A percentile compares a stretch with the other conserved stretches of the same genome.
Evolutionary conservation across 2,329 filamentous ascomycete genomes (phyloP).

Genomic region (Aphanocladium album): DNA sequence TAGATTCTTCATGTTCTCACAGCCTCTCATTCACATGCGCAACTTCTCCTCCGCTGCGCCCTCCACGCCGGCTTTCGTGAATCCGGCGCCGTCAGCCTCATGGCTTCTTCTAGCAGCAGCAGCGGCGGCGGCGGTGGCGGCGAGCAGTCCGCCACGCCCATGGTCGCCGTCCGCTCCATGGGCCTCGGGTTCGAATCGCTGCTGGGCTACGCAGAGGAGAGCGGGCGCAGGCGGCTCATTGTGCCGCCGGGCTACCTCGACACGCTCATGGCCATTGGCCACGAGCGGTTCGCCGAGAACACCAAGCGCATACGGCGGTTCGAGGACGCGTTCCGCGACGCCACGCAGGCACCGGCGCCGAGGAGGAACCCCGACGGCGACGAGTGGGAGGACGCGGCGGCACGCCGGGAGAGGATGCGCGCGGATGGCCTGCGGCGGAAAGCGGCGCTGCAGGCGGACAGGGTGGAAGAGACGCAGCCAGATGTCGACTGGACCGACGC

Average conservation of each 20-base stretch:
- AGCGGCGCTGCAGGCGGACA: conserved; percentile 32
- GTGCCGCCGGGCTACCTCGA: conserved; percentile 65
- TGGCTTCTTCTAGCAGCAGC: no score
- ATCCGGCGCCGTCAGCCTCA: conserved; percentile 72
- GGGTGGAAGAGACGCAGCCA: conserved; percentile 15
- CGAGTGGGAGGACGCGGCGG: conserved; percentile 51
- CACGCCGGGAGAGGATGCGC: conserved; percentile 50
- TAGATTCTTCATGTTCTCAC: conserved; percentile 87
- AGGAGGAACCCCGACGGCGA: conserved; percentile 31
- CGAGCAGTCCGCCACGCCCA: conserved; percentile 47
- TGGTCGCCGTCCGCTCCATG: conserved; percentile 81
- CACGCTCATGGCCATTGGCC: conserved; percentile 63
- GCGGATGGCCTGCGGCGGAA: conserved; percentile 53
- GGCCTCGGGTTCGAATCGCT: conserved; percentile 79
- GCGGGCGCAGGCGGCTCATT: conserved; percentile 36
- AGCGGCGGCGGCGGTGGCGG: no score
- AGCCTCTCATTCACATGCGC: conserved; percentile 68
- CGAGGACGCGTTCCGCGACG: conserved; percentile 41
- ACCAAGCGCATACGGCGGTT: conserved; percentile 63
- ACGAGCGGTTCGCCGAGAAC: conserved; percentile 70
- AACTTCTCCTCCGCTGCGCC: conserved; percentile 69
- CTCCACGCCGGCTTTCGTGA: conserved; percentile 83
- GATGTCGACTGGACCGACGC: conserved; percentile 1
- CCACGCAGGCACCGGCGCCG: conserved; percentile 22
- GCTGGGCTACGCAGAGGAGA: conserved; percentile 51